Evolutionary conservation across 306 rosid genomes (phyloP).

Genomic region (Pueraria montana): DNA sequence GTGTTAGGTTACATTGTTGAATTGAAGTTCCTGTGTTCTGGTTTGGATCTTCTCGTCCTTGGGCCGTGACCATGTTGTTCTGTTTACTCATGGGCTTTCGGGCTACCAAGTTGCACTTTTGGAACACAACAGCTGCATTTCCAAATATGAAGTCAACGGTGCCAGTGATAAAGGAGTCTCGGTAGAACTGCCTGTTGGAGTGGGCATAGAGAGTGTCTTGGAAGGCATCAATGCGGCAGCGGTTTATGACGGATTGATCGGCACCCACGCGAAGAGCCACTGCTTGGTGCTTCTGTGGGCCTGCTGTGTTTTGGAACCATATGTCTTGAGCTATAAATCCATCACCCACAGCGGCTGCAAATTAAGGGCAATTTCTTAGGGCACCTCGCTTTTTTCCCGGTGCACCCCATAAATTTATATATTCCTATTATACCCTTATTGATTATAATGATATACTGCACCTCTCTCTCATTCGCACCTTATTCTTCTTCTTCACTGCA

Average conservation of each 20-base stretch:
- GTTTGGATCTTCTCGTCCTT: slow-evolving; percentile 67
- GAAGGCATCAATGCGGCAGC: slow-evolving; percentile 68
- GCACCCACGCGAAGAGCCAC: slow-evolving; percentile 74
- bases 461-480: no score
- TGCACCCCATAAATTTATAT: no score
- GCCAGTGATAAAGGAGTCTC: slow-evolving; percentile 70
- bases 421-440: no score
- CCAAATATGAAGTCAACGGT: slow-evolving; percentile 78
- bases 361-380: no score
- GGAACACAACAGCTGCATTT: slow-evolving; percentile 74
- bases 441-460: no score
- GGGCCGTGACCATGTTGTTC: slow-evolving; percentile 77
- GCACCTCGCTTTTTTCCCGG: no score
- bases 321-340: slow-evolving; percentile 79
- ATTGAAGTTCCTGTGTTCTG: slow-evolving; percentile 75
- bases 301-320: slow-evolving; percentile 72
- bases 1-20: slow-evolving; percentile 56
- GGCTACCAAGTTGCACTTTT: slow-evolving; percentile 64
- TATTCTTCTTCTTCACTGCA: no score
- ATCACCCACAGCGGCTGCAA: slow-evolving; percentile 74
- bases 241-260: slow-evolving; percentile 66
- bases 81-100: slow-evolving; percentile 70
- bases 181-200: slow-evolving; percentile 70
- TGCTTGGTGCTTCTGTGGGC: slow-evolving; percentile 74
- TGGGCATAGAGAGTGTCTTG: slow-evolving; percentile 81